These are phyloP conservation scores for Macaranga tanarius DNA, from an alignment of 441 rosid species.

Conservation along the genomic window DNA sequence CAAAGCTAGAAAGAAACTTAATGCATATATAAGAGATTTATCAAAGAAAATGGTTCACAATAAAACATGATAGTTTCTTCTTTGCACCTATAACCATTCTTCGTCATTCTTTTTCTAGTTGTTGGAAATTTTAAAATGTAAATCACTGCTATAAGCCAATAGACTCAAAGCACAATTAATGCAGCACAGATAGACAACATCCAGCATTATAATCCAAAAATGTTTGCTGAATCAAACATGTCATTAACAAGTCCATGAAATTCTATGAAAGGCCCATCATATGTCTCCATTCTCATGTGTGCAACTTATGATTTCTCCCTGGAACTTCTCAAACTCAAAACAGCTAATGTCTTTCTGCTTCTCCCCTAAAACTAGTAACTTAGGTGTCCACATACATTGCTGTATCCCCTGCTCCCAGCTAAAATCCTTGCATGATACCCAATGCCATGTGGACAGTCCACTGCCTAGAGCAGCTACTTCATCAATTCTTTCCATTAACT, in stretches of 20 bases:
- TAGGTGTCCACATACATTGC: neutral
- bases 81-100: neutral
- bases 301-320: neutral
- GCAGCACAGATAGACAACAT: neutral
- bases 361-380: neutral
- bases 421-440: no score
- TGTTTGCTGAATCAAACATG: no score
- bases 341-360: neutral
- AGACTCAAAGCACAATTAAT: neutral
- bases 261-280: neutral
- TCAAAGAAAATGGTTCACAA: neutral
- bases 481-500: neutral
- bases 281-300: neutral
- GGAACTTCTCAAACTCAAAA: neutral
- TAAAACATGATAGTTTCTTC: no score
- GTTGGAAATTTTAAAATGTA: neutral
- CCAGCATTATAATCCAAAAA: neutral
- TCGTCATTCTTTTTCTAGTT: neutral
- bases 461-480: neutral
- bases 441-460: no score
- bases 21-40: neutral
- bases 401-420: no score
- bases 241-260: neutral
- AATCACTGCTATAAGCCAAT: neutral
- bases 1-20: neutral